Evolutionary conservation across 1,284 basidiomycete species (phyloP).

Genomic region (Ustilago hordei): DNA sequence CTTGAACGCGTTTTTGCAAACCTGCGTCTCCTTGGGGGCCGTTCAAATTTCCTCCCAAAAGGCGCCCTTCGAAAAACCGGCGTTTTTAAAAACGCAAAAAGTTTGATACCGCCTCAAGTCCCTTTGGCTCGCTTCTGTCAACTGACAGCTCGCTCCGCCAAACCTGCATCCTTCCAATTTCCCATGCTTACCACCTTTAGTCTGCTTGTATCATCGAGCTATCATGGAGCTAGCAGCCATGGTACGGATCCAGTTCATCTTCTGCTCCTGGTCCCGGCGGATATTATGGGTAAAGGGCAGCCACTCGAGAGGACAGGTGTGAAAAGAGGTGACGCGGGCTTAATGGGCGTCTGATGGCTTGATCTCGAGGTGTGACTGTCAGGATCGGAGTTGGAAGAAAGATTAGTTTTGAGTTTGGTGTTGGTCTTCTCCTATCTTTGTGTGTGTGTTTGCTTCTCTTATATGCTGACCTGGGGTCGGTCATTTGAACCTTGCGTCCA

Average conservation of each 20-base stretch:
- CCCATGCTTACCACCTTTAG: conserved; percentile 9
- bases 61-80: no score
- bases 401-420: conserved; percentile 2
- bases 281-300: conserved; percentile 6
- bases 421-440: background rate
- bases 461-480: background rate
- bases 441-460: background rate
- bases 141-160: conserved; percentile 8
- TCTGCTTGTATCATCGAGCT: background rate
- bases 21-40: no score
- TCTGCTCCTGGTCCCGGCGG: background rate
- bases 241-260: background rate
- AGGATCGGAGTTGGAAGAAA: conserved; percentile 5
- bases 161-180: conserved; percentile 2
- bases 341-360: background rate
- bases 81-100: background rate
- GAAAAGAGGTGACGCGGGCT: background rate
- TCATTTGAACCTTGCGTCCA: background rate
- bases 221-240: conserved; percentile 6
- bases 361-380: background rate
- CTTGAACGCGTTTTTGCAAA: no score
- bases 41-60: no score
- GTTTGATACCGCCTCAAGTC: background rate
- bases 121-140: conserved; percentile 2
- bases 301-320: background rate